Evolutionary conservation across 2,329 filamentous ascomycete species (phyloP).

Genomic region (Phialocephala sp.): DNA sequence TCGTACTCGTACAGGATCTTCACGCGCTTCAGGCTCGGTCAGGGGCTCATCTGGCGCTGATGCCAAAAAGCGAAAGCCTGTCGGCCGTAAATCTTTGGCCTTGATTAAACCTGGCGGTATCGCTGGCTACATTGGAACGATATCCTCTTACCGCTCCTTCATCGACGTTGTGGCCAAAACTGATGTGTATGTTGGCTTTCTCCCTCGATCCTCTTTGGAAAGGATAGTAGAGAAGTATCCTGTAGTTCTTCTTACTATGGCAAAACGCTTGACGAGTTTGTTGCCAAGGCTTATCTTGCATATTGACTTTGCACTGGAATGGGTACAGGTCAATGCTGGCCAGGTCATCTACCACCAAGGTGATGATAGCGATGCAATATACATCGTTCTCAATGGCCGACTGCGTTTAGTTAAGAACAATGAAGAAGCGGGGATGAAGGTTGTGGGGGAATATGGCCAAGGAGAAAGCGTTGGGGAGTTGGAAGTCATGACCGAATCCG

Average conservation of each 20-base stretch:
- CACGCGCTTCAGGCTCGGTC: constrained; percentile 38
- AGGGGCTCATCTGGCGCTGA: constrained; percentile 36
- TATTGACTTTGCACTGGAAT: constrained; percentile 97
- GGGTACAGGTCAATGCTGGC: constrained; percentile 94
- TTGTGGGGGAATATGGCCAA: constrained; percentile 92
- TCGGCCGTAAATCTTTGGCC: constrained; percentile 75
- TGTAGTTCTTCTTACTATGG: constrained; percentile 91
- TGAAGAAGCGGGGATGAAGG: constrained; percentile 80
- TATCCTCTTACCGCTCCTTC: constrained; percentile 94
- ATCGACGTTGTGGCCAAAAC: constrained; percentile 97
- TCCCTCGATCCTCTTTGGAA: constrained; percentile 84
- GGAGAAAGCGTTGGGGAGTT: constrained; percentile 97
- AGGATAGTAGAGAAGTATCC: constrained; percentile 92
- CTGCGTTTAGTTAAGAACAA: constrained; percentile 83
- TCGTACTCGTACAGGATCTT: constrained; percentile 51
- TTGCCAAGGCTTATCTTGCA: constrained; percentile 89
- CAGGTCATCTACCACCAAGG: constrained; percentile 93
- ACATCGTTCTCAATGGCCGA: constrained; percentile 94
- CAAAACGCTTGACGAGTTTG: constrained; percentile 88
- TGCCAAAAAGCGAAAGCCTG: constrained; percentile 49
- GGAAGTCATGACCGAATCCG: constrained; percentile 94
- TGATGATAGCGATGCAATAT: constrained; percentile 97
- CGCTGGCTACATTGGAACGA: constrained; percentile 91
- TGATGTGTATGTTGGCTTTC: constrained; percentile 95
- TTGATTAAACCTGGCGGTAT: constrained; percentile 93